These are phyloP conservation scores for Candida albicans DNA, from an alignment of 1,139 yeast species.

Conservation along the genomic window DNA sequence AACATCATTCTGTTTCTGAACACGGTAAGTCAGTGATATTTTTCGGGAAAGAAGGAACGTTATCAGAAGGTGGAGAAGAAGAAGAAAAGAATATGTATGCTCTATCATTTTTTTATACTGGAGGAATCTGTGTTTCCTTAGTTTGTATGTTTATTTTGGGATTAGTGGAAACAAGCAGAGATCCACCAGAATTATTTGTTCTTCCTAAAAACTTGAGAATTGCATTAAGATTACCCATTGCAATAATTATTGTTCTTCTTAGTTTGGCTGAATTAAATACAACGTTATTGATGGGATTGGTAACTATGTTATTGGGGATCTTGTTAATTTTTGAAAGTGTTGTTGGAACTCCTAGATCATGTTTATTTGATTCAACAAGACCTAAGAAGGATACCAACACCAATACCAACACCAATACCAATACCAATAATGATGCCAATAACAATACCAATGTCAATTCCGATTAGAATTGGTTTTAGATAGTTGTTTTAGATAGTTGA, in stretches of 20 bases:
- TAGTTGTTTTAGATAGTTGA: no score
- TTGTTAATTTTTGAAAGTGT: conserved; percentile 39
- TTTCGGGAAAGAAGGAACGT: conserved; percentile 1
- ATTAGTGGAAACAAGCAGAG: conserved; percentile 38
- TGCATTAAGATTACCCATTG: conserved; percentile 40
- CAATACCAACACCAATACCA: background rate
- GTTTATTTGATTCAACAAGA: conserved; percentile 3
- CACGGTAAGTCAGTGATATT: background rate
- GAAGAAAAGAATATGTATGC: conserved; percentile 34
- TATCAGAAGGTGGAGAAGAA: conserved; percentile 15
- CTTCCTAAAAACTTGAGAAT: conserved; percentile 41
- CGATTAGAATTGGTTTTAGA: no score
- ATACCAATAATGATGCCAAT: no score
- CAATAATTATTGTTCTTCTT: conserved; percentile 39
- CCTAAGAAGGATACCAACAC: background rate
- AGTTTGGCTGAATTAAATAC: conserved; percentile 47
- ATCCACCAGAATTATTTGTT: conserved; percentile 29
- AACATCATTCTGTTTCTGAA: conserved; percentile 5
- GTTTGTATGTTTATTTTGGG: conserved; percentile 37
- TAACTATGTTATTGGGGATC: conserved; percentile 31
- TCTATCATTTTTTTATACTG: conserved; percentile 48
- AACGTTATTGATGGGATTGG: conserved; percentile 46
- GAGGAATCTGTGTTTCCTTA: conserved; percentile 47
- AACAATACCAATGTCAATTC: no score
- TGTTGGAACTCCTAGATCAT: conserved; percentile 26